A percentile compares a stretch with the other conserved stretches of the same genome.
These are phyloP conservation scores for Porphyrellus cyaneotinctus DNA, from an alignment of 768 basidiomycete genomes.

Conservation along the genomic window DNA sequence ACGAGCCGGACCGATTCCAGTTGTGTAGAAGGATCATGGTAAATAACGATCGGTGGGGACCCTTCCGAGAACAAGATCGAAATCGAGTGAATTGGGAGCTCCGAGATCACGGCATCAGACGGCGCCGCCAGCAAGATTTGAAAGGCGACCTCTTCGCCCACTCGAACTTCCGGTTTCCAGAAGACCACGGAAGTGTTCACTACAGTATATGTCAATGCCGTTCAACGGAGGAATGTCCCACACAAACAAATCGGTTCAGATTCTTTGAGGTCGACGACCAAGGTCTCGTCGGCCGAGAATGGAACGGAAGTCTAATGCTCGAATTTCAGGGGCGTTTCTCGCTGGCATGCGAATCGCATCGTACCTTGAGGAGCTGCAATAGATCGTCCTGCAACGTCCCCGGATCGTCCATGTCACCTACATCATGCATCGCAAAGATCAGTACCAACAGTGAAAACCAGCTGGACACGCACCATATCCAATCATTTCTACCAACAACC, in stretches of 20 bases:
- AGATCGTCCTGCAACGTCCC: constrained; percentile 64
- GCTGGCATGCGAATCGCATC: constrained; percentile 1
- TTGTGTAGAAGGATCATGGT: constrained; percentile 33
- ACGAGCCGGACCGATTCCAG: constrained; percentile 27
- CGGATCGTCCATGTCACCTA: constrained; percentile 43
- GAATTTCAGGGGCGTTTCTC: background rate
- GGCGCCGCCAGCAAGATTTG: constrained; percentile 67
- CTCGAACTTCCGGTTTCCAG: constrained; percentile 59
- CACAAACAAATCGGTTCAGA: constrained; percentile 59
- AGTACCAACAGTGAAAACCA: background rate
- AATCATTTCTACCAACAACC: constrained; percentile 79
- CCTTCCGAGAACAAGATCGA: constrained; percentile 55
- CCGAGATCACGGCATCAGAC: constrained; percentile 42
- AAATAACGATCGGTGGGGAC: constrained; percentile 47
- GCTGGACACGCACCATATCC: constrained; percentile 54
- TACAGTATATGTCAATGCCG: constrained; percentile 27
- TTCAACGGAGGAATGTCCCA: background rate
- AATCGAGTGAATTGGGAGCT: constrained; percentile 59
- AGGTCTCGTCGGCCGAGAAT: constrained; percentile 45
- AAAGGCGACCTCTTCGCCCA: constrained; percentile 64
- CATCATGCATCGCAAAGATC: constrained; percentile 24
- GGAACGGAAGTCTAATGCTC: constrained; percentile 64
- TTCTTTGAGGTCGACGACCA: constrained; percentile 62
- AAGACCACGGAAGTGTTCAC: constrained; percentile 68
- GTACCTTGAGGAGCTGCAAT: constrained; percentile 66